Evolutionary conservation across 306 rosid species (phyloP), one percentile per base, ranked within the genome.

Genomic region (Trifolium dubium): DNA sequence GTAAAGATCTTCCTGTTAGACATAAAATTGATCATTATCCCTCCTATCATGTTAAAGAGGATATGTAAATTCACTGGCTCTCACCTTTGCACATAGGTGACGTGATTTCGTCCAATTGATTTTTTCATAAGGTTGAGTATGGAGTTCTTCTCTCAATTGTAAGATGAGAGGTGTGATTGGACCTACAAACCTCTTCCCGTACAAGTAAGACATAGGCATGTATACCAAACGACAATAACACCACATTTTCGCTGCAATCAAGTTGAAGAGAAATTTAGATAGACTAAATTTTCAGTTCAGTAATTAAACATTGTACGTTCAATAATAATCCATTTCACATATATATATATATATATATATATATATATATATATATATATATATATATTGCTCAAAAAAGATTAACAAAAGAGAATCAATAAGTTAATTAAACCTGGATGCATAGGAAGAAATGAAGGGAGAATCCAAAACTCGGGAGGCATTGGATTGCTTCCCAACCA

Each of bases 151-250:
- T 58, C 92, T 85, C 69, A 88, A 74, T 15, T 90, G 81, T 40
- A 70, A 77, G 50, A 92, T 83, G 13, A 92, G 91, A 10, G 92
- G 88, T 41, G 98, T 92, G 73, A 90, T 90, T 30, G 88, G 85
- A 19, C 92, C 96, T 32, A 88, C 94, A 78, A 90, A 92, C 56
- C 86, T 83, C 77, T 80, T 88, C 4, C 96, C 97, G 13, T 88
- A 90, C 10, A 92, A 80, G 79, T 92, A 92, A 0, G 98, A 92
- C 98, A 92, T 92, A 4, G 98, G 98, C 87, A 92, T 82, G 81
- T 83, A 90, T 3, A 90, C 88, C 85, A 87, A 58, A 8, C 98
- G 92, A 34, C 95, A 90, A 43, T 92, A 88, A 79, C 98, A 90
- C 82, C 83, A 88, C 96, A 92, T 90, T 82, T 92, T 92, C 10